phyloP scores from a whole-genome alignment of 1,284 basidiomycete genomes.

The Apiotrichum veenhuisii region DNA sequence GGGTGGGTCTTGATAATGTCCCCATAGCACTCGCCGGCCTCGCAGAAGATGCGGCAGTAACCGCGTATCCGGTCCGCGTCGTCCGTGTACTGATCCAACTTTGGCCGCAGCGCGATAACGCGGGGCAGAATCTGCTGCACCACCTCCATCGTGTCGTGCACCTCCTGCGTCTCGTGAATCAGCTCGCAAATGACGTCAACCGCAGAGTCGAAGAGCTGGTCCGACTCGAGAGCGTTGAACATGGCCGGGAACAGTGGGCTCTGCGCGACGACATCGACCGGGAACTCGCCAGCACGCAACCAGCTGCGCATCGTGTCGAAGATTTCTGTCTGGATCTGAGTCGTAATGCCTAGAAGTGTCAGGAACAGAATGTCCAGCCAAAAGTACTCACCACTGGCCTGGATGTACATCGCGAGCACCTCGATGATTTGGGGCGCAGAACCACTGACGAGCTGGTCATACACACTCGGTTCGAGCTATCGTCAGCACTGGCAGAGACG shows the following conservation, averaged over 20 bases:
- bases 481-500: background rate
- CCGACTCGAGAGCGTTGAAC: constrained; percentile 78
- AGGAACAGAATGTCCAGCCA: background rate
- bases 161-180: constrained; percentile 97
- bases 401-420: constrained; percentile 82
- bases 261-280: constrained; percentile 61
- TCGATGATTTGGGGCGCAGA: constrained; percentile 73
- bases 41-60: constrained; percentile 84
- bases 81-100: constrained; percentile 58
- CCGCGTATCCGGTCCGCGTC: constrained; percentile 88
- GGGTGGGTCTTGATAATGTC: constrained; percentile 83
- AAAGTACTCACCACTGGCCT: constrained; percentile 67
- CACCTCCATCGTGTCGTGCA: constrained; percentile 86
- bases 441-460: constrained; percentile 60
- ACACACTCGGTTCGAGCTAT: constrained; percentile 19
- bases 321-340: constrained; percentile 75
- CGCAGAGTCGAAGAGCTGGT: constrained; percentile 85
- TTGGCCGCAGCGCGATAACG: constrained; percentile 67
- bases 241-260: constrained; percentile 79
- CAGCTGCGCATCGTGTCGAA: constrained; percentile 83
- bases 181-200: constrained; percentile 90
- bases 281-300: constrained; percentile 83
- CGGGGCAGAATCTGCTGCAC: constrained; percentile 83
- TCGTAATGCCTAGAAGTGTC: constrained; percentile 67
- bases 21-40: constrained; percentile 94